Base-by-base conservation (phyloP, 2,329 filamentous ascomycete genomes). In the Onygenales sp. region DNA sequence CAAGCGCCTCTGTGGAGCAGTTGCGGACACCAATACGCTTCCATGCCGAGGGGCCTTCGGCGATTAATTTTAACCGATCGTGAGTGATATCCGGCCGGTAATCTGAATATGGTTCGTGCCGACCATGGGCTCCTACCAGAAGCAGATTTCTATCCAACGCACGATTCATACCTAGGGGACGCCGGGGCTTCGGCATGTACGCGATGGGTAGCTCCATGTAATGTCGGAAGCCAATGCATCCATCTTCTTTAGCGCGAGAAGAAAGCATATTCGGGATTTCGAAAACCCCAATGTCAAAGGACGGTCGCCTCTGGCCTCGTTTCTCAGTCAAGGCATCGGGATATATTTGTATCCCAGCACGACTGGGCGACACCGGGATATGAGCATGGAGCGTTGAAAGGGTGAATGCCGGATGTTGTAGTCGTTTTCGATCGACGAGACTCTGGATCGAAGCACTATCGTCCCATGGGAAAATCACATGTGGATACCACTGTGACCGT, bases 211-310 rank as follows among this genome's bases (percentile, higher is more conserved):
- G 59, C 55, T 78, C 74, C 3, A 77, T 64, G 52, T 72, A 77
- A 60, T 76, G 65, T 34, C 73, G 70, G 50, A 74, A 70, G 0
- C 75, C 74, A 9, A 76, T 61, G 1, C 73, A 74, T 0, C 75
- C 75, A 0, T 69, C 67, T 55, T 77, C 75, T 31, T 66, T 65
- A 6, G 73, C 74, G 17, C 72, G 70, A 11, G 68, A 65, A 14
- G 67, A 69, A 3, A 76, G 64, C 75, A 77, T 77, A 53, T 74
- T 77, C 0, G 75, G 75, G 2, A 75, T 65, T 58, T 78, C 74
- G 49, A 72, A 74, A 10, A 74, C 65, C 2, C 71, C 71, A 2
- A 74, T 57, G 42, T 74, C 72, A 52, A 74, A 74, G 2, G 69
- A 67, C 3, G 71, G 67, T 50, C 69, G 61, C 56, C 65, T 72